phyloP scores from a whole-genome alignment of 768 basidiomycete species.

The Phylloporus scabripes region DNA sequence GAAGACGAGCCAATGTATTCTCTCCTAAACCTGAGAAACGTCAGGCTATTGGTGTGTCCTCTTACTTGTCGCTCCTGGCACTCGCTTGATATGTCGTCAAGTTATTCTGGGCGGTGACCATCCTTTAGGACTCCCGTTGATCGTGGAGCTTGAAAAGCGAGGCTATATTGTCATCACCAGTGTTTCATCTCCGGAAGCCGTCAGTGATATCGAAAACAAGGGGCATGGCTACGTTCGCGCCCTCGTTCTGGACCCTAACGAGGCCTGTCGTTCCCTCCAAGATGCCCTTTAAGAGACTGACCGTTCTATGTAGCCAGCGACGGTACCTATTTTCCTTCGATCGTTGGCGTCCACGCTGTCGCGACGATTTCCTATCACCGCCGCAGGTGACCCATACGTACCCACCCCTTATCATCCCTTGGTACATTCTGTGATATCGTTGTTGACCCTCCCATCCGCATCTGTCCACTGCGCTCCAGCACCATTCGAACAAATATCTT shows the following conservation, averaged over 20 bases:
- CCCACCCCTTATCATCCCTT: conserved; percentile 61
- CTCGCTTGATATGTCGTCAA: conserved; percentile 24
- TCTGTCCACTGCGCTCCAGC: conserved; percentile 38
- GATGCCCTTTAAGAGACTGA: neutral
- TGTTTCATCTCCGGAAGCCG: conserved; percentile 64
- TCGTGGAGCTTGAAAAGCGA: conserved; percentile 66
- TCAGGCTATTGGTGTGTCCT: conserved; percentile 40
- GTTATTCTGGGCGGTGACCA: conserved; percentile 81
- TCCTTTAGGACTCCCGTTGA: conserved; percentile 63
- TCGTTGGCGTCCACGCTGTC: conserved; percentile 76
- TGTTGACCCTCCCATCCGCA: conserved; percentile 54
- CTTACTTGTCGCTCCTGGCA: neutral
- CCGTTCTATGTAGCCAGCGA: conserved; percentile 48
- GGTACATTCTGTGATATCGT: conserved; percentile 73
- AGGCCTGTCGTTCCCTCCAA: conserved; percentile 43
- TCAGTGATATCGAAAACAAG: conserved; percentile 54
- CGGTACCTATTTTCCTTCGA: conserved; percentile 70
- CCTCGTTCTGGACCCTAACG: conserved; percentile 72
- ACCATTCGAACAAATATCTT: conserved; percentile 66
- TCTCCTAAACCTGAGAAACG: conserved; percentile 36
- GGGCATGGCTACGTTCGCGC: conserved; percentile 76
- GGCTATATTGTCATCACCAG: conserved; percentile 83
- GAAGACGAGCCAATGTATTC: conserved; percentile 21
- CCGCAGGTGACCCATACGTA: conserved; percentile 76
- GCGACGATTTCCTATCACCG: conserved; percentile 73